Percentiles rank a stretch among this genome's conserved stretches.
phyloP scores from a whole-genome alignment of 108 stramenopile genomes.

The Stephanodiscus minutulus region DNA sequence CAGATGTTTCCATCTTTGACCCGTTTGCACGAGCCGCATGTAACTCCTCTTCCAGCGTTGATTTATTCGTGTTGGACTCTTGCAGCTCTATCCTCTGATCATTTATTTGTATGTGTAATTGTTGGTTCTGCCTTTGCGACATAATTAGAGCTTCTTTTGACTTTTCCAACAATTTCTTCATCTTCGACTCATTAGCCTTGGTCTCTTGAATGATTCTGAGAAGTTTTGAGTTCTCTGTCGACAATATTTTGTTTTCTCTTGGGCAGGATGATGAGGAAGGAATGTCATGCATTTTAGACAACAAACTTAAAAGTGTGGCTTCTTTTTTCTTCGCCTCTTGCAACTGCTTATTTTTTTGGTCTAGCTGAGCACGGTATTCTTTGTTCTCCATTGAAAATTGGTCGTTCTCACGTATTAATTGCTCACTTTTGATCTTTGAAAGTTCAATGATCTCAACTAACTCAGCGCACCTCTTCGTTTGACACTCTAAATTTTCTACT shows the following conservation, averaged over 20 bases:
- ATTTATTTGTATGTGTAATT: constrained; percentile 4
- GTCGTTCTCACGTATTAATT: background rate
- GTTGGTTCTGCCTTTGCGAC: background rate
- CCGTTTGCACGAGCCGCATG: too few species aligned
- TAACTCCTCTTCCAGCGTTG: too few species aligned
- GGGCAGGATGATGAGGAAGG: background rate
- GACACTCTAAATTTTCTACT: constrained; percentile 6
- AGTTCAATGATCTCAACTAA: background rate
- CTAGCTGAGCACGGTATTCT: constrained; percentile 2
- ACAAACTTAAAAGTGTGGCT: background rate
- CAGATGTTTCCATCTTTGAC: constrained; percentile 1
- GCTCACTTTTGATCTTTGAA: constrained; percentile 1
- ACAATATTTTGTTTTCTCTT: background rate
- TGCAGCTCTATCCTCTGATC: background rate
- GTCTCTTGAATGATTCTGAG: background rate
- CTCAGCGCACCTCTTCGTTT: background rate
- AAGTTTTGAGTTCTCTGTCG: background rate
- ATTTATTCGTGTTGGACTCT: constrained; percentile 1
- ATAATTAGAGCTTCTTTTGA: background rate
- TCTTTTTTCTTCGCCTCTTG: constrained; percentile 1
- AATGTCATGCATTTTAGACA: constrained; percentile 3
- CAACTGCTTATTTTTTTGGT: background rate
- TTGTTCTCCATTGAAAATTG: background rate
- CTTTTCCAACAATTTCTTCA: constrained; percentile 2
- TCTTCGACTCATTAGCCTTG: background rate